These are phyloP conservation scores for Syzygium jambos DNA, from an alignment of 345 rosid genomes.

Conservation along the genomic window DNA sequence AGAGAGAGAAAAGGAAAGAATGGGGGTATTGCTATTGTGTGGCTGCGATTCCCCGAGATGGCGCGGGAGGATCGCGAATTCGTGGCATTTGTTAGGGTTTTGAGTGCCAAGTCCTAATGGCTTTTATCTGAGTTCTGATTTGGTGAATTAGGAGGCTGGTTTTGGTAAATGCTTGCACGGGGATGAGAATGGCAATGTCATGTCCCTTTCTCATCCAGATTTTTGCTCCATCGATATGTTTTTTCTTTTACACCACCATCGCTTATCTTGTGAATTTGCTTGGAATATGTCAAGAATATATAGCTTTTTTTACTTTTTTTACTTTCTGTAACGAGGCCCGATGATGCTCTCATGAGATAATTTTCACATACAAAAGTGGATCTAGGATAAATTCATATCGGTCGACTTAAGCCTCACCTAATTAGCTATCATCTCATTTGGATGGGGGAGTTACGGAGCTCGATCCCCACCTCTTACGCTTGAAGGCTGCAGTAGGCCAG, in stretches of 20 bases:
- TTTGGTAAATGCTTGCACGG: too few relatives aligned
- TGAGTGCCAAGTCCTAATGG: background rate
- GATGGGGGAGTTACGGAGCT: background rate
- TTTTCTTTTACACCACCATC: background rate
- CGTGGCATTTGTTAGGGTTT: background rate
- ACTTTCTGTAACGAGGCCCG: background rate
- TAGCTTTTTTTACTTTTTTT: background rate
- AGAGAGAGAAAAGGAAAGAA: background rate
- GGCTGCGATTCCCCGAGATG: background rate
- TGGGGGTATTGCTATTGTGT: background rate
- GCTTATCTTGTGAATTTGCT: background rate
- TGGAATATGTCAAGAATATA: too few relatives aligned
- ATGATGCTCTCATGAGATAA: background rate
- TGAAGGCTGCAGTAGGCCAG: background rate
- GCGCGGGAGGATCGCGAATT: background rate
- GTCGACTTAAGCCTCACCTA: background rate
- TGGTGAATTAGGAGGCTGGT: background rate
- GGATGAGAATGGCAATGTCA: background rate
- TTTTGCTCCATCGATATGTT: background rate
- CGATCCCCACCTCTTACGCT: background rate
- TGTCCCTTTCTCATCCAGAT: background rate
- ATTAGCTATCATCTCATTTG: background rate
- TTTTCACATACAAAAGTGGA: background rate
- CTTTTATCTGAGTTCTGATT: background rate
- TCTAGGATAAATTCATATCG: background rate